These are phyloP conservation scores for Saccharomyces hybrid DNA, from an alignment of 1,139 yeast genomes.

Conservation along the genomic window DNA sequence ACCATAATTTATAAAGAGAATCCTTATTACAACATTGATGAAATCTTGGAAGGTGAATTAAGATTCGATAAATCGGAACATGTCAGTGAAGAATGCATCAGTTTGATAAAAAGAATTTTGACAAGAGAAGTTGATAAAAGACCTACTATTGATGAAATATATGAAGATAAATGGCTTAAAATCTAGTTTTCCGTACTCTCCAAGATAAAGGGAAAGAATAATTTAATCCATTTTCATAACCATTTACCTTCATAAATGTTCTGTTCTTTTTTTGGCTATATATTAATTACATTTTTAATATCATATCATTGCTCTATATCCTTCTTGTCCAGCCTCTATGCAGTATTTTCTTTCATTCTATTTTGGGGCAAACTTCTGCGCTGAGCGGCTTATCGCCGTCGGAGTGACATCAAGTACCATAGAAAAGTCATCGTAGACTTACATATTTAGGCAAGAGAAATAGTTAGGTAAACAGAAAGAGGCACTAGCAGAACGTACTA, in stretches of 20 bases:
- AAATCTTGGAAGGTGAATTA: slow-evolving; percentile 84
- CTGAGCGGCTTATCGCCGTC: not conserved
- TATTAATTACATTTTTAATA: not conserved
- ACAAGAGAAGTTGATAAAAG: slow-evolving; percentile 58
- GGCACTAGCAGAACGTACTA: not conserved
- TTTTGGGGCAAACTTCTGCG: not conserved
- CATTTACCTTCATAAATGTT: not conserved
- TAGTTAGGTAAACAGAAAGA: not conserved
- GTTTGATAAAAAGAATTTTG: slow-evolving; percentile 56
- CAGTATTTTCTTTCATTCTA: not conserved
- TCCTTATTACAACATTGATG: slow-evolving; percentile 92
- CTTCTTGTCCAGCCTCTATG: not conserved
- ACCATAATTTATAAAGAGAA: slow-evolving; percentile 88
- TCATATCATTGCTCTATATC: not conserved
- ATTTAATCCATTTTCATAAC: not conserved
- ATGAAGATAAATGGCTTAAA: slow-evolving; percentile 61
- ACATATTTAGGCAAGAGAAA: not conserved
- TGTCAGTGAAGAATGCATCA: slow-evolving; percentile 51
- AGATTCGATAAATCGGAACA: slow-evolving; percentile 50
- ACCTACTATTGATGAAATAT: slow-evolving; percentile 66
- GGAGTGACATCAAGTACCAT: not conserved
- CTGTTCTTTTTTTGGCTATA: not conserved
- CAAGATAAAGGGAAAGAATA: not conserved
- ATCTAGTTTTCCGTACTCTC: slow-evolving; percentile 6
- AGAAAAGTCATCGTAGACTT: not conserved